A percentile compares a stretch with the other conserved stretches of the same genome.
phyloP scores from a whole-genome alignment of 805 yeast species.

The Kodamaea fukazawae region DNA sequence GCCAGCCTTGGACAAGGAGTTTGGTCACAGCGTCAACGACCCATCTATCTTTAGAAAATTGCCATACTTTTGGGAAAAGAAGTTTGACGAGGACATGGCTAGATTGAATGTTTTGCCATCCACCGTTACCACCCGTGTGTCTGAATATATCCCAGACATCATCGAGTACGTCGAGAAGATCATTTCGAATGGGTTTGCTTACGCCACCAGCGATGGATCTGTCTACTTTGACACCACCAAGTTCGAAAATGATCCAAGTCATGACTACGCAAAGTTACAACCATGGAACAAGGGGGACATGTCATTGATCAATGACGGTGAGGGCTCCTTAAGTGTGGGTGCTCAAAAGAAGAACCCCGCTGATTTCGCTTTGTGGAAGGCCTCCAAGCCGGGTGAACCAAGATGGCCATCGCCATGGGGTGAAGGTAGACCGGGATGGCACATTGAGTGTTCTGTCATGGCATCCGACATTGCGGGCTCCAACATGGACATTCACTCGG shows the following conservation, averaged over 20 bases:
- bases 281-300: slow-evolving; percentile 96
- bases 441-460: slow-evolving; percentile 98
- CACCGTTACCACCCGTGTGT: slow-evolving; percentile 84
- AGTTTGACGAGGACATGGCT: slow-evolving; percentile 83
- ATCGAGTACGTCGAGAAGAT: slow-evolving; percentile 73
- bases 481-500: slow-evolving; percentile 90
- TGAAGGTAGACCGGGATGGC: slow-evolving; percentile 98
- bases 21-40: slow-evolving; percentile 77
- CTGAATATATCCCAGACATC: slow-evolving; percentile 94
- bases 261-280: slow-evolving; percentile 91
- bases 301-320: slow-evolving; percentile 89
- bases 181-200: slow-evolving; percentile 79
- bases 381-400: slow-evolving; percentile 96
- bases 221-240: slow-evolving; percentile 91
- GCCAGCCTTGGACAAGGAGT: slow-evolving; percentile 65
- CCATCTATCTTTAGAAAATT: slow-evolving; percentile 78
- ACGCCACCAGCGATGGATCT: slow-evolving; percentile 79
- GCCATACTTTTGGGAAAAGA: slow-evolving; percentile 86
- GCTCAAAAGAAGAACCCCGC: slow-evolving; percentile 67
- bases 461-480: slow-evolving; percentile 85
- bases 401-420: slow-evolving; percentile 97
- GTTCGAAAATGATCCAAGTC: slow-evolving; percentile 70
- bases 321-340: slow-evolving; percentile 67
- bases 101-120: slow-evolving; percentile 82
- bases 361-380: slow-evolving; percentile 96